Evolutionary conservation across 805 yeast genomes (phyloP).

Genomic region (Hanseniaspora meyeri): DNA sequence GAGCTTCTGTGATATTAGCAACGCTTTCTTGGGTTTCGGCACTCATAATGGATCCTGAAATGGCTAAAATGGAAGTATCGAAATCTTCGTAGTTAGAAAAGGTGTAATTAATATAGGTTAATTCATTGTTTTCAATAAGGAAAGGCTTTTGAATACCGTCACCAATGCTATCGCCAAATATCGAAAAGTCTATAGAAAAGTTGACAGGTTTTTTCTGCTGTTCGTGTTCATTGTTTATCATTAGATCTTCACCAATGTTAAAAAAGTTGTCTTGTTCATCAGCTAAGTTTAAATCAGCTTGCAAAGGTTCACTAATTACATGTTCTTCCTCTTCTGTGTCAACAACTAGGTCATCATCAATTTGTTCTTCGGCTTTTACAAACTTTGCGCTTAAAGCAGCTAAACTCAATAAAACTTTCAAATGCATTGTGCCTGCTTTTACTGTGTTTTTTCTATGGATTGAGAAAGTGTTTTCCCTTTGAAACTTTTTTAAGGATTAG

Average conservation of each 20-base stretch:
- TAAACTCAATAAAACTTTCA: neutral
- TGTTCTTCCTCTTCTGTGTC: neutral
- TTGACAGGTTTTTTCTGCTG: constrained; percentile 31
- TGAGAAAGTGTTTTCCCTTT: too few species aligned
- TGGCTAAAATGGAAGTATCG: constrained; percentile 46
- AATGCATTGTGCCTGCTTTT: neutral
- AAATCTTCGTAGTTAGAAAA: constrained; percentile 43
- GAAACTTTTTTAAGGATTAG: neutral
- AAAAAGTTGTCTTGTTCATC: neutral
- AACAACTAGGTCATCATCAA: neutral
- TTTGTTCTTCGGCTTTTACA: neutral
- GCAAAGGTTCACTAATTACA: neutral
- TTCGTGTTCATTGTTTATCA: constrained; percentile 17
- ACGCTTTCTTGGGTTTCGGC: constrained; percentile 39
- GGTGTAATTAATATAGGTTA: constrained; percentile 38
- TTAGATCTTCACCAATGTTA: neutral
- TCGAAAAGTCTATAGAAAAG: constrained; percentile 37
- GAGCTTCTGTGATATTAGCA: constrained; percentile 54
- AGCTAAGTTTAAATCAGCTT: neutral
- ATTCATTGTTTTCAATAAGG: constrained; percentile 42
- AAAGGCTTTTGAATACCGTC: constrained; percentile 29
- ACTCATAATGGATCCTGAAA: constrained; percentile 52
- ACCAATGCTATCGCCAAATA: constrained; percentile 35
- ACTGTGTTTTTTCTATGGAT: too few species aligned
- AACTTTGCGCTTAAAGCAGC: neutral